Evolutionary conservation across 2,329 filamentous ascomycete species (phyloP), one percentile per base, ranked within the genome.

Genomic region (Pseudopyrenochaeta lycopersici): DNA sequence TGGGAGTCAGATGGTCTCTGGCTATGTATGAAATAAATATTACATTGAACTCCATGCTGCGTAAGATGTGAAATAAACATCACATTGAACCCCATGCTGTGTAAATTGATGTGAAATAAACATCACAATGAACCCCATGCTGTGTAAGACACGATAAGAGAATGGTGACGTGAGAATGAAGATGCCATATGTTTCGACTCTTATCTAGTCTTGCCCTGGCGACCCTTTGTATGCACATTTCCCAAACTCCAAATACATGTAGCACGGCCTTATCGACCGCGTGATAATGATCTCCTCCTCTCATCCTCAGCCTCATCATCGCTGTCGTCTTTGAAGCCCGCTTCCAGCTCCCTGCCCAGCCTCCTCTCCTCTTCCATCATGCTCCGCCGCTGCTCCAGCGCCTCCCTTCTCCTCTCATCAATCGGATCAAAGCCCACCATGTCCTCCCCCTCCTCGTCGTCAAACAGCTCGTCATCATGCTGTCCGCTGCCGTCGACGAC

Each of bases 311-410:
- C 72, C 49, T 87, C 85, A 32, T 88, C 86, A 50, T 89, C 86
- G 69, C 88, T 90, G 63, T 90, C 88, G 71, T 91, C 89, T 76
- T 85, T 85, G 70, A 91, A 91, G 0, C 88, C 89, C 66, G 89
- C 84, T 72, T 94, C 90, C 46, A 94, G 75, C 64, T 96, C 92
- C 76, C 91, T 82, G 73, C 91, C 94, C 56, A 96, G 68, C 58
- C 92, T 82, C 63, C 85, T 80, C 38, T 82, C 78, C 42, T 81
- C 82, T 56, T 86, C 84, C 30, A 67, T 68, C 33, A 73, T 60
- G 76, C 76, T 75, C 42, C 75, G 58, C 17, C 76, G 56, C 52
- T 75, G 69, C 49, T 77, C 76, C 36, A 77, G 66, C 7, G 74
- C 71, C 62, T 76, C 76, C 46, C 77, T 58, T 43, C 77, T 63